Conservation (phyloP, 2,329 filamentous ascomycete species). For the Epicoccum sorghinum region DNA sequence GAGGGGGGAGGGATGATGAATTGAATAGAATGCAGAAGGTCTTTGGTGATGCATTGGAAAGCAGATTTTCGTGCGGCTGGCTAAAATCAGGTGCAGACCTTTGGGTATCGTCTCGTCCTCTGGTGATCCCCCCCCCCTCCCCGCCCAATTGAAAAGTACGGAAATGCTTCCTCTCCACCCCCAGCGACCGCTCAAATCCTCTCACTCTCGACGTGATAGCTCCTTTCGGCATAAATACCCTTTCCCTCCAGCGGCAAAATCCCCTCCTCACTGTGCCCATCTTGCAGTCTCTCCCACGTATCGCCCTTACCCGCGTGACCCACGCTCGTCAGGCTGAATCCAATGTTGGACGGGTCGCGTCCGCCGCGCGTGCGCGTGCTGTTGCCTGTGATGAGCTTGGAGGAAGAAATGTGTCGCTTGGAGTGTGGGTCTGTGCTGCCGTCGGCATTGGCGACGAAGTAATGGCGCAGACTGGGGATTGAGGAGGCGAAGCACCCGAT, state of each 20-base stretch:
- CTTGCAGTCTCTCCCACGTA: conserved; percentile 27
- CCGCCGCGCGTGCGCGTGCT: conserved; percentile 6
- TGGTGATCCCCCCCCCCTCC: no score
- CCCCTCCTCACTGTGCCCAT: conserved; percentile 15
- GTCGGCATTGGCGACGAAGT: conserved; percentile 16
- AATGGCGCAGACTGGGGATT: conserved; percentile 25
- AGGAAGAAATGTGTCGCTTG: conserved; percentile 9
- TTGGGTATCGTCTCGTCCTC: no score
- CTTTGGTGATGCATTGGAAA: no score
- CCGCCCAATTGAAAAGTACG: no score
- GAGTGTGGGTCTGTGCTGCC: conserved; percentile 20
- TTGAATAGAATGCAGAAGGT: no score
- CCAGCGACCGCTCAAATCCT: not conserved
- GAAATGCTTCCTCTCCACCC: no score
- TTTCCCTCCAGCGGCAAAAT: conserved; percentile 18
- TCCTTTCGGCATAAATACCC: conserved; percentile 18
- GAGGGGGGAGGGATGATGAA: no score
- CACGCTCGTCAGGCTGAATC: conserved; percentile 22
- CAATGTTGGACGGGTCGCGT: conserved; percentile 16
- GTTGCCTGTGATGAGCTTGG: conserved; percentile 11
- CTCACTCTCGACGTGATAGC: conserved; percentile 23
- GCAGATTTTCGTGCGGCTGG: no score
- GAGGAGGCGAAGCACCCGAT: conserved; percentile 31
- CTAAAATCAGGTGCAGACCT: no score
- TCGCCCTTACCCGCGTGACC: conserved; percentile 19